Percentiles rank a stretch among this genome's conserved stretches.
Conservation (phyloP, 2,329 filamentous ascomycete genomes). For the Colletotrichum australisinense region DNA sequence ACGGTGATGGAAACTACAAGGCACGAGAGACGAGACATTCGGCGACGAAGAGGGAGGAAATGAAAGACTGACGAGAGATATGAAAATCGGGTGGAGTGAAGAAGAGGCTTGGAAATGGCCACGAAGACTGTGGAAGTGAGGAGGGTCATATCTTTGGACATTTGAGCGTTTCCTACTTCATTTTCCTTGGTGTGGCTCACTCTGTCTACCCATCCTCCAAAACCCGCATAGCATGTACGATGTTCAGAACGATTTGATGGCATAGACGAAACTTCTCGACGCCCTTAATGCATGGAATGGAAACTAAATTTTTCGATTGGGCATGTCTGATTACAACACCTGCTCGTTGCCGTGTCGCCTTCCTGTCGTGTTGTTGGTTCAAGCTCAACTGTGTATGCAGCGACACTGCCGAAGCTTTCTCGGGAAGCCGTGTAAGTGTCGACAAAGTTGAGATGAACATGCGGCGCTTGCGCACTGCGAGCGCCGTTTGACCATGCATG, state of each 20-base stretch:
- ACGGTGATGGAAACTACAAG: background rate
- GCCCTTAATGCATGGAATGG: constrained; percentile 10
- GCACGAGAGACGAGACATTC: constrained; percentile 23
- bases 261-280: constrained; percentile 18
- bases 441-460: constrained; percentile 15
- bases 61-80: constrained; percentile 1
- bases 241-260: constrained; percentile 21
- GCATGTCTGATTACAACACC: background rate
- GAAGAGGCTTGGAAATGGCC: constrained; percentile 1
- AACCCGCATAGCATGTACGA: constrained; percentile 31
- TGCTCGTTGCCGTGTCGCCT: background rate
- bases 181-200: constrained; percentile 12
- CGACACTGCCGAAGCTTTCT: background rate
- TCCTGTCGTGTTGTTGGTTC: background rate
- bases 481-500: background rate
- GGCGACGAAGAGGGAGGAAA: constrained; percentile 8
- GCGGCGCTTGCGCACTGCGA: background rate
- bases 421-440: background rate
- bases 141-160: constrained; percentile 12
- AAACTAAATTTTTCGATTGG: background rate
- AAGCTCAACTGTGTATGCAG: background rate
- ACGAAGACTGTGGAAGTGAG: background rate
- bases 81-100: background rate
- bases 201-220: background rate
- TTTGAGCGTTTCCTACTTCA: constrained; percentile 27